Conservation (phyloP, 768 basidiomycete genomes). For the Sporobolomyces phaffii region DNA sequence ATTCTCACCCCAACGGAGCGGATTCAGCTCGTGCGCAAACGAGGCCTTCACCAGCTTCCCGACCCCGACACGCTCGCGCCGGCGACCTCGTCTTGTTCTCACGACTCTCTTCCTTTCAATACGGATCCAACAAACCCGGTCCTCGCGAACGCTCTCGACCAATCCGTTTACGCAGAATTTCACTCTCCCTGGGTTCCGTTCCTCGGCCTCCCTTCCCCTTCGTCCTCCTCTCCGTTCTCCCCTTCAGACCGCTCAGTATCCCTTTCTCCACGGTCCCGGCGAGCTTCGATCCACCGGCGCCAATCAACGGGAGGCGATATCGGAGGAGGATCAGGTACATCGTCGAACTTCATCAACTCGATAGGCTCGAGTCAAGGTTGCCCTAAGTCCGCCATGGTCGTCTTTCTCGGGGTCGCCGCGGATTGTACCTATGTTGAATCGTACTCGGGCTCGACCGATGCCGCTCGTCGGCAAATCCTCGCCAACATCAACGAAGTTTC, state of each 20-base stretch:
- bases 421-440: constrained; percentile 67
- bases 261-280: constrained; percentile 53
- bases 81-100: constrained; percentile 53
- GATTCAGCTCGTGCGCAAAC: constrained; percentile 7
- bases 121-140: constrained; percentile 52
- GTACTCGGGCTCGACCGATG: constrained; percentile 59
- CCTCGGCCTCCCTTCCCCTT: constrained; percentile 49
- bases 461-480: constrained; percentile 68
- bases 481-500: constrained; percentile 46
- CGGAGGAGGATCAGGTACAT: constrained; percentile 42
- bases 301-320: constrained; percentile 38
- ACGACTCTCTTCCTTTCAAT: constrained; percentile 67
- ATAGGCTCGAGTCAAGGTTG: constrained; percentile 71
- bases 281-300: constrained; percentile 1
- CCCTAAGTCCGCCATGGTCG: constrained; percentile 63
- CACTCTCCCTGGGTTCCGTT: constrained; percentile 48
- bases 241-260: constrained; percentile 17
- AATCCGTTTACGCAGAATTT: constrained; percentile 35
- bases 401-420: constrained; percentile 79
- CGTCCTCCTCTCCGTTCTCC: background rate
- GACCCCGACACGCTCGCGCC: background rate
- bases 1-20: constrained; percentile 11
- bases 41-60: constrained; percentile 7
- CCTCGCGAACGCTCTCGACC: constrained; percentile 41
- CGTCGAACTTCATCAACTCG: constrained; percentile 57